Conservation (phyloP, 768 basidiomycete species). For the Kwoniella mangroviensis region DNA sequence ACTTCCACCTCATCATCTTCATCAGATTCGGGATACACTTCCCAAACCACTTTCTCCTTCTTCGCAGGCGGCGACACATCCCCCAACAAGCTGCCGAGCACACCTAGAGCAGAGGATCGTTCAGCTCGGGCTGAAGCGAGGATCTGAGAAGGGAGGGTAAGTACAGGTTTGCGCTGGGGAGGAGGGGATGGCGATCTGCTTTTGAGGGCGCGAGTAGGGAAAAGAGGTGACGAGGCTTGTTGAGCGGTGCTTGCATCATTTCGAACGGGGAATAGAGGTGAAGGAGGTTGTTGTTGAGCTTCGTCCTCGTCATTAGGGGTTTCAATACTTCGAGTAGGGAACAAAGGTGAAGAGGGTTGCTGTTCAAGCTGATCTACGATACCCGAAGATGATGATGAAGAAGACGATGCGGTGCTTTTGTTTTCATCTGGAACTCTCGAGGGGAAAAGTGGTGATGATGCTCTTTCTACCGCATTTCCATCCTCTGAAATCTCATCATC, state of each 20-base stretch:
- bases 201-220: constrained; percentile 1
- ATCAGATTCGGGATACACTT: constrained; percentile 20
- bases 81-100: constrained; percentile 18
- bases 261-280: constrained; percentile 20
- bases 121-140: constrained; percentile 21
- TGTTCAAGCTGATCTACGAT: neutral
- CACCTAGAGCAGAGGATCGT: constrained; percentile 20
- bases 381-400: neutral
- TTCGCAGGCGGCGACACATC: constrained; percentile 5
- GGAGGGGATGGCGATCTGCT: constrained; percentile 2
- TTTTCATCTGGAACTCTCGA: constrained; percentile 1
- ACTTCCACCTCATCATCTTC: constrained; percentile 23
- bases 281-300: constrained; percentile 1
- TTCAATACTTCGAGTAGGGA: constrained; percentile 1
- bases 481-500: neutral
- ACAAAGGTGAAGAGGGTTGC: constrained; percentile 4
- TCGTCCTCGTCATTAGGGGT: neutral
- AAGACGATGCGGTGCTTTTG: neutral
- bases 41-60: constrained; percentile 18
- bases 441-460: constrained; percentile 25
- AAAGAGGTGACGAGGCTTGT: constrained; percentile 18
- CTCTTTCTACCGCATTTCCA: neutral
- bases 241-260: neutral
- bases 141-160: constrained; percentile 11
- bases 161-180: neutral